phyloP scores from a whole-genome alignment of 345 rosid species.

The Hirschfeldia incana region DNA sequence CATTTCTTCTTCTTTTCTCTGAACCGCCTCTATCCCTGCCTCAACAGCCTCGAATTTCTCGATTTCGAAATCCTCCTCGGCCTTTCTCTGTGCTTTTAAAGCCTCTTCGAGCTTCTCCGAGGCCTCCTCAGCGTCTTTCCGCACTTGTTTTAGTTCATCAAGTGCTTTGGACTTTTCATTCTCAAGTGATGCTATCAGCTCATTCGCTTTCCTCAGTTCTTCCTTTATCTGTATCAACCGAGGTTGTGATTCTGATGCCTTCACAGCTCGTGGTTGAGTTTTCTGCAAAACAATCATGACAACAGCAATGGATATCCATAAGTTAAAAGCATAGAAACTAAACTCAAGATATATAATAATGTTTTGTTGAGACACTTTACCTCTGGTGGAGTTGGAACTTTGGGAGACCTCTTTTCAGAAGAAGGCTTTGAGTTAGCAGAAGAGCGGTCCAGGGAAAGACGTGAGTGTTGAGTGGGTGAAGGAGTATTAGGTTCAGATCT shows the following conservation, averaged over 20 bases:
- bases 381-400: slow-evolving; percentile 64
- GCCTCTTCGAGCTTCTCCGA: slow-evolving; percentile 75
- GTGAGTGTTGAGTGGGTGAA: slow-evolving; percentile 42
- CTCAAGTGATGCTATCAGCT: slow-evolving; percentile 61
- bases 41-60: slow-evolving; percentile 89
- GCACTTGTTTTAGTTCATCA: slow-evolving; percentile 64
- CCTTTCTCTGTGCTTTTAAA: slow-evolving; percentile 74
- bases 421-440: slow-evolving; percentile 51
- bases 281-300: slow-evolving; percentile 50
- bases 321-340: too few species aligned
- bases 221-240: slow-evolving; percentile 68
- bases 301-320: background rate
- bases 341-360: background rate
- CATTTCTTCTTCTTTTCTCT: slow-evolving; percentile 83
- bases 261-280: slow-evolving; percentile 49
- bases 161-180: slow-evolving; percentile 68
- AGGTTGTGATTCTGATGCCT: slow-evolving; percentile 53
- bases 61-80: slow-evolving; percentile 73
- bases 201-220: slow-evolving; percentile 84
- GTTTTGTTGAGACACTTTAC: slow-evolving; percentile 46
- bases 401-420: slow-evolving; percentile 44
- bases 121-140: slow-evolving; percentile 60
- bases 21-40: slow-evolving; percentile 80
- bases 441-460: slow-evolving; percentile 59
- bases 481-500: slow-evolving; percentile 65